Conservation (phyloP, 345 rosid genomes). For the Adansonia digitata region DNA sequence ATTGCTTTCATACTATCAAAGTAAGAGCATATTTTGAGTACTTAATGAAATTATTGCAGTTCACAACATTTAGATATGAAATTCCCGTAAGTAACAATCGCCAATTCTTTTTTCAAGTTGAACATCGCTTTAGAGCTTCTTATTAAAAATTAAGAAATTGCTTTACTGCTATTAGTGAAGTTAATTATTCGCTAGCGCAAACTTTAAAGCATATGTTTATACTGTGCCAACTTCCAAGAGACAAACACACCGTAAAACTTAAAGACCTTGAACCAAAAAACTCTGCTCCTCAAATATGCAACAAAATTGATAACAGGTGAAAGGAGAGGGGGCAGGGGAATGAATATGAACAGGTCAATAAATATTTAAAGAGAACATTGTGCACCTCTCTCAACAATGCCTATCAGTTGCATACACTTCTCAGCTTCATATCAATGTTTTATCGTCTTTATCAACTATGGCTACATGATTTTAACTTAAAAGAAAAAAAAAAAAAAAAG, state of each 20-base stretch:
- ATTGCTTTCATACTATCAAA: neutral
- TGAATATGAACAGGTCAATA: neutral
- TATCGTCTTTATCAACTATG: neutral
- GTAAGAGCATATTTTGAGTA: neutral
- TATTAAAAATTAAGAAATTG: neutral
- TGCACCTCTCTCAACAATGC: neutral
- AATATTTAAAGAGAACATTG: neutral
- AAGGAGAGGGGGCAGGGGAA: no score
- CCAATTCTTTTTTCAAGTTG: neutral
- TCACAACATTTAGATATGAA: neutral
- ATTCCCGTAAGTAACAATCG: neutral
- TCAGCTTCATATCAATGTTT: constrained; percentile 1
- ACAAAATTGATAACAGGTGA: no score
- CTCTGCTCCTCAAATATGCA: neutral
- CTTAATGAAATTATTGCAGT: neutral
- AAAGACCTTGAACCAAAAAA: neutral
- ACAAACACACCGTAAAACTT: neutral
- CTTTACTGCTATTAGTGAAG: neutral
- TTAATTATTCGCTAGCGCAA: neutral
- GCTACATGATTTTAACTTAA: neutral
- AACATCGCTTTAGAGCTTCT: neutral
- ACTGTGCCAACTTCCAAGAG: neutral
- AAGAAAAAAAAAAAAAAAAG: no score
- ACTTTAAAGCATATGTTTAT: neutral
- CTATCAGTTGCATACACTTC: neutral